Base-by-base conservation (phyloP, 2,329 filamentous ascomycete species). In the Fusarium temperatum region DNA sequence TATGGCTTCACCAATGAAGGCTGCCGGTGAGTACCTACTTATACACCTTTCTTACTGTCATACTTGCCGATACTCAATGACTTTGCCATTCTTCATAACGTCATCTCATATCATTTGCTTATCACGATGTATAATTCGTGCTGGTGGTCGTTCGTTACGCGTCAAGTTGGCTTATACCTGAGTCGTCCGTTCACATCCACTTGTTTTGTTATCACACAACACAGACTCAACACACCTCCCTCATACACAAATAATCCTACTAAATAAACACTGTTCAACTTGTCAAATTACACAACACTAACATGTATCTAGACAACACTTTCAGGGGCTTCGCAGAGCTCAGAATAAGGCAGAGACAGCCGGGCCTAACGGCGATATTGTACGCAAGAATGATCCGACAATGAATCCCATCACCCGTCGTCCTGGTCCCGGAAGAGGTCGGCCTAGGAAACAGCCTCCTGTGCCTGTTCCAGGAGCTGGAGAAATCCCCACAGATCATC, bases 1-100 rank as follows among this genome's bases (percentile, higher is more conserved):
- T 90, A 91, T 76, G 88, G 88, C 80, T 90, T 91, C 80, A 90
- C 89, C 24, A 90, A 91, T 83, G 89, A 91, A 79, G 89, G 89
- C 75, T 90, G 89, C 75, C 88, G 89, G 89, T 90, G 83, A 83
- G 88, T 87, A 55, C 56, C 39, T 65, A 30, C 57, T 42, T 64
- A 30, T 48, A 38, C 17, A 38, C 17, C 55, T 47, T 48, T 53
- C 53, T 66, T 66, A 73, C 60, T 59, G 28, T 63, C 58, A 36
- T 32, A 32, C 24, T 63, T 14, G 41, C 44, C 32, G 47, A 32
- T 59, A 50, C 28, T 62, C 41, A 28, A 42, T 56, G 36, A 14
- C 45, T 51, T 54, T 38, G 26, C n/a, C 9, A 36, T 60, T 41
- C 58, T 32, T 36, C 39, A 22, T 51, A 36, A 28, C 50, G 35